phyloP scores from a whole-genome alignment of 345 rosid species.

The Lenwebbia sp. region DNA sequence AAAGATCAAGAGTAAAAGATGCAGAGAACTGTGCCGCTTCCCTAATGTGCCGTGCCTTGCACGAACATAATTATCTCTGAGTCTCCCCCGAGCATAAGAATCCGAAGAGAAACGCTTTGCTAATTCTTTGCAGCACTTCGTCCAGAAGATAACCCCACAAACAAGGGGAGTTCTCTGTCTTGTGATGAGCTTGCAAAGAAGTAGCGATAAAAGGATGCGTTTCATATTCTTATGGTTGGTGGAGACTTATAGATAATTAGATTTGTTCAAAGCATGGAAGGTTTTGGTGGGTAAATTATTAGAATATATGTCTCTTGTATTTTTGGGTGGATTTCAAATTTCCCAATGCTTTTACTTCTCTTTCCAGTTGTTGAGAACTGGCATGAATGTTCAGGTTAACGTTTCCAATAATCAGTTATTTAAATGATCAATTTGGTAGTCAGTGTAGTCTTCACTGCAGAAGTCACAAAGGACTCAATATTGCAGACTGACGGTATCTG shows the following conservation, averaged over 20 bases:
- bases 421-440: neutral
- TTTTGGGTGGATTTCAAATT: neutral
- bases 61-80: constrained; percentile 17
- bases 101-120: neutral
- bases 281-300: neutral
- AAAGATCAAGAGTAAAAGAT: constrained; percentile 33
- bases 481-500: neutral
- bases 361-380: neutral
- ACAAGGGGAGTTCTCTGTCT: neutral
- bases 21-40: constrained; percentile 70
- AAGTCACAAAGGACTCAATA: neutral
- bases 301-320: neutral
- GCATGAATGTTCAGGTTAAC: neutral
- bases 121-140: neutral
- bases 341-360: neutral
- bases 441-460: neutral
- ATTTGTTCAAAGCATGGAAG: neutral
- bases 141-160: neutral
- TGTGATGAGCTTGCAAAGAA: neutral
- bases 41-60: constrained; percentile 37
- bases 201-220: neutral
- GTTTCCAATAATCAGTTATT: neutral
- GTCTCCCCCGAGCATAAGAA: neutral
- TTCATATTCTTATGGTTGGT: neutral
- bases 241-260: neutral